phyloP scores from a whole-genome alignment of 352 stramenopile species.

The Elongisporangium undulatum region DNA sequence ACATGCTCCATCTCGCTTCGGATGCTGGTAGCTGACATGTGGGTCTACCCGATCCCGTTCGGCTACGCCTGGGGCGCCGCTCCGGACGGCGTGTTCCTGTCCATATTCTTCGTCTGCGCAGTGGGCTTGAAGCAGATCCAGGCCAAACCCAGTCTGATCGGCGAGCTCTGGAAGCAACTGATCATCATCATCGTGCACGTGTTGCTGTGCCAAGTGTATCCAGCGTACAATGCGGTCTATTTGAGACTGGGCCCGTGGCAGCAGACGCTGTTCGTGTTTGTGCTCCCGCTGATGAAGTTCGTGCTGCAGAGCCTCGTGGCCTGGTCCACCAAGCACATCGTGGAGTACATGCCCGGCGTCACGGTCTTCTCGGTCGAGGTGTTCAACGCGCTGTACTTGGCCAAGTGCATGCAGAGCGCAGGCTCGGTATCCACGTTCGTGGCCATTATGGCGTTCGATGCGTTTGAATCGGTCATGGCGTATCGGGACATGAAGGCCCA shows the following conservation, averaged over 20 bases:
- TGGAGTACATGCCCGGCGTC: constrained; percentile 15
- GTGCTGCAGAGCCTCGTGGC: constrained; percentile 17
- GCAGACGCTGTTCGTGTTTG: constrained; percentile 7
- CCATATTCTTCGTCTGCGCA: constrained; percentile 10
- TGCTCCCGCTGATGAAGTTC: constrained; percentile 17
- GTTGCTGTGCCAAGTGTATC: constrained; percentile 13
- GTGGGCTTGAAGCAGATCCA: constrained; percentile 2
- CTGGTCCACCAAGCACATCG: constrained; percentile 6
- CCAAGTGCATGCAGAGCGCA: constrained; percentile 28
- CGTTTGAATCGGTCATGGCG: too few relatives aligned
- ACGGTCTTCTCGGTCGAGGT: constrained; percentile 23
- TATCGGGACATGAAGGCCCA: too few relatives aligned
- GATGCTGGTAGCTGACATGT: constrained; percentile 11
- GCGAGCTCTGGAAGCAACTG: constrained; percentile 1
- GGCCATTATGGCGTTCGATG: constrained; percentile 8
- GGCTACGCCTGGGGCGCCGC: constrained; percentile 11
- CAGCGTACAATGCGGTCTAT: constrained; percentile 11
- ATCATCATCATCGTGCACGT: constrained; percentile 8
- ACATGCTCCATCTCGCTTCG: constrained; percentile 2
- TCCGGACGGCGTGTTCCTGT: constrained; percentile 13
- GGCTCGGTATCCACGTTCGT: constrained; percentile 13
- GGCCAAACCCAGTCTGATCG: too few relatives aligned
- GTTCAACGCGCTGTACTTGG: constrained; percentile 25
- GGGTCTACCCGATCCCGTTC: constrained; percentile 24
- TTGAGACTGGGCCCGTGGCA: not conserved